These are phyloP conservation scores for Fusarium domesticum DNA, from an alignment of 2,329 filamentous ascomycete species.

Conservation along the genomic window DNA sequence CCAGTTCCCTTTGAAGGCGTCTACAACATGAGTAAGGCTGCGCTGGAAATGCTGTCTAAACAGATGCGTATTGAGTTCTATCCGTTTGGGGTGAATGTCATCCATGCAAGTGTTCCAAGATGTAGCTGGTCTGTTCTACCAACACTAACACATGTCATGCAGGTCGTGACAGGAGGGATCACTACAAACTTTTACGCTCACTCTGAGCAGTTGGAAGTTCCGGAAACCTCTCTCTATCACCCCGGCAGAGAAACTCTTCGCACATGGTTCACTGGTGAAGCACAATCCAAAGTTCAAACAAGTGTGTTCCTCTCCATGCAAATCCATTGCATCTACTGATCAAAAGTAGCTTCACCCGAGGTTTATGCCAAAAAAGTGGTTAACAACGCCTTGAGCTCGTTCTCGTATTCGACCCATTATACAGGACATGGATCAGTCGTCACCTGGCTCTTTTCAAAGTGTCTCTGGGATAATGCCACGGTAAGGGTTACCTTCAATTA, in stretches of 20 bases:
- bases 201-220: slow-evolving; percentile 40
- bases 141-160: background rate
- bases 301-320: no score
- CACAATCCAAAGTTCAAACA: slow-evolving; percentile 5
- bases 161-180: slow-evolving; percentile 33
- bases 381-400: slow-evolving; percentile 15
- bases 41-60: slow-evolving; percentile 38
- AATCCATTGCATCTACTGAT: no score
- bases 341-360: slow-evolving; percentile 14
- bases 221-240: slow-evolving; percentile 28
- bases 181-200: slow-evolving; percentile 36
- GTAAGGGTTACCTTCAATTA: background rate
- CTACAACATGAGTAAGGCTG: slow-evolving; percentile 45
- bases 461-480: slow-evolving; percentile 15
- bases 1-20: slow-evolving; percentile 33
- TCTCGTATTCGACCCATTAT: slow-evolving; percentile 7
- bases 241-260: slow-evolving; percentile 14
- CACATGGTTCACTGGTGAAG: slow-evolving; percentile 15
- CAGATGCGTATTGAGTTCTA: slow-evolving; percentile 42
- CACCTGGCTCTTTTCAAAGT: slow-evolving; percentile 17
- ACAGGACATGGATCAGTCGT: slow-evolving; percentile 11
- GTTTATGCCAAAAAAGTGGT: slow-evolving; percentile 20
- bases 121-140: background rate
- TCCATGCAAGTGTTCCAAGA: slow-evolving; percentile 20
- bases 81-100: slow-evolving; percentile 34